Evolutionary conservation across 306 rosid genomes (phyloP), one percentile per base, ranked within the genome.

Genomic region (Fragaria ananassa): DNA sequence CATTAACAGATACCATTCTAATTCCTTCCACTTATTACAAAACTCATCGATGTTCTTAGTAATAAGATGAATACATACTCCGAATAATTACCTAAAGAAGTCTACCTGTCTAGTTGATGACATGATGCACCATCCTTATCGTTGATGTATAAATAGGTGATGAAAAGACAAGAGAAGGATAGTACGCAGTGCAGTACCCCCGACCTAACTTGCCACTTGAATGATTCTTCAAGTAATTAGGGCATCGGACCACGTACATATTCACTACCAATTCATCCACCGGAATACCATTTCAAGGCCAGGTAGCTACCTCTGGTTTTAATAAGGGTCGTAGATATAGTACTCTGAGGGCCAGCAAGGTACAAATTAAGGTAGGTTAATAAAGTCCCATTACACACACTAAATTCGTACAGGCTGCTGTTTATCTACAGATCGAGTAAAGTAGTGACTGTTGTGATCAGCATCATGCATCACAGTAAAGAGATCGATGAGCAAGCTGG

Each of bases 141-240:
- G 17, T 57, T 57, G 35, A 62, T 31, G 35, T 61, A 61, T 61
- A 29, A 13, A 31, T 31, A 61, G 39, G 39, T 6, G 7, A 18
- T 53, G 39, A 18, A 64, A 6, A 64, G 34, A 61, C 67, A 61
- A 61, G 63, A 57, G 25, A 29, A 29, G 34, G n/a, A 29, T 29
- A 29, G 42, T 62, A 31, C 63, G 15, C 2, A 57, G 25, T 35
- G 46, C 18, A 64, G 25, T 51, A 10, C 63, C 62, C 60, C 23
- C 11, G 35, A 31, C 35, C 35, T 3, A 31, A 31, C 35, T 71
- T 51, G 57, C 62, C 63, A 71, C 14, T 51, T 71, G 29, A 51
- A 71, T 49, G 61, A 49, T 27, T 69, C 57, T 46, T 69, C 8
- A 29, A 31, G 58, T 70, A 70, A 70, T 31, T 47, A 47, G 29